Evolutionary conservation across 805 yeast genomes (phyloP).

Genomic region (Suhomyces vadensis): DNA sequence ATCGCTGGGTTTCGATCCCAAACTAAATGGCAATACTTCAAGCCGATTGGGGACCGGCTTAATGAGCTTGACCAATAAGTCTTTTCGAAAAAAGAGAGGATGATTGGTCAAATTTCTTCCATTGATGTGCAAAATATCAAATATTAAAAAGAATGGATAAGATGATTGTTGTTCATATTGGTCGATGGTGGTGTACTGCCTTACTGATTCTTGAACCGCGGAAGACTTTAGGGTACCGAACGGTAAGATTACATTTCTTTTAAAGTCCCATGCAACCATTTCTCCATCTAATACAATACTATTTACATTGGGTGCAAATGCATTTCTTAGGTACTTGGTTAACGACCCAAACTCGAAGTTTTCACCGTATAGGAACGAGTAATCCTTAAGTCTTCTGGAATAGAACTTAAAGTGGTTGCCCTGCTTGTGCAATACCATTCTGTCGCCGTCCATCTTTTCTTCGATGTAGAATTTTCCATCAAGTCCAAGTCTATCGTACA

Average conservation of each 20-base stretch:
- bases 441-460: constrained; percentile 92
- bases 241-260: constrained; percentile 58
- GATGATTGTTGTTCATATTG: constrained; percentile 34
- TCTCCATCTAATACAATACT: constrained; percentile 78
- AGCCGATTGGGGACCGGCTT: constrained; percentile 48
- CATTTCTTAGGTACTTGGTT: constrained; percentile 48
- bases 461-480: constrained; percentile 61
- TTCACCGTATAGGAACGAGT: constrained; percentile 67
- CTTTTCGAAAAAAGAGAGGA: constrained; percentile 58
- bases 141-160: constrained; percentile 61
- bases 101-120: constrained; percentile 58
- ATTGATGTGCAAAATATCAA: constrained; percentile 74
- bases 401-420: constrained; percentile 53
- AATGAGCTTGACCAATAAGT: constrained; percentile 47
- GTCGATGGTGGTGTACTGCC: constrained; percentile 39
- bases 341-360: constrained; percentile 51
- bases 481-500: constrained; percentile 16
- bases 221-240: constrained; percentile 78
- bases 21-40: constrained; percentile 46
- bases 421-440: constrained; percentile 74
- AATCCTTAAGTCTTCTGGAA: constrained; percentile 73
- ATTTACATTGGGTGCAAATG: constrained; percentile 40
- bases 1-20: constrained; percentile 48
- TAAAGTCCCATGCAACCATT: constrained; percentile 84
- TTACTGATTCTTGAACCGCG: constrained; percentile 55